Evolutionary conservation across 768 basidiomycete species (phyloP), one percentile per base, ranked within the genome.

Genomic region (Russula virescens): DNA sequence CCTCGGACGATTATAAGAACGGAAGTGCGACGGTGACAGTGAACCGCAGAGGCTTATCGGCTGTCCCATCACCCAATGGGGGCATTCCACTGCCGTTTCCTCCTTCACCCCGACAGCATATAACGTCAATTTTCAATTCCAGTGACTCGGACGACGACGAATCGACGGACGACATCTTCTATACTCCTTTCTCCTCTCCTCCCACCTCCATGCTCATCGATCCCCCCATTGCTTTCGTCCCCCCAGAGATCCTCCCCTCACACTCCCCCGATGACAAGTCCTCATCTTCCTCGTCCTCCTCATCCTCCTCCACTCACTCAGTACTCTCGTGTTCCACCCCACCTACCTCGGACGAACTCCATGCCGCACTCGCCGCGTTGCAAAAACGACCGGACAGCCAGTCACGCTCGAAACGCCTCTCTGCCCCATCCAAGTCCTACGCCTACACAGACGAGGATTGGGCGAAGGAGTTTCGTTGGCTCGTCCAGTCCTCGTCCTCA

Each of bases 401-500:
- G 34, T 43, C 42, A 19, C 53, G 58, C 21, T 42, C 50, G 5
- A 48, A 53, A 47, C 59, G 53, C 45, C 6, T 55, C 60, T 61
- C 64, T 21, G 6, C 51, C 45, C 13, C 31, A 11, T 40, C 55
- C 28, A 65, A 71, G 57, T 61, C 55, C n/a, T 67, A 67, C 49
- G 74, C 75, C 19, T 78, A 78, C 69, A 80, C 79, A 4, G 80
- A 83, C 68, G 78, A 83, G 56, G 82, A 86, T 66, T 89, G 86
- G 88, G 80, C 83, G 14, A 81, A 79, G 64, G 87, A 89, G 54
- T 81, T 87, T 19, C 79, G 84, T 38, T 87, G 83, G 84, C 81
- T 89, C 34, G 80, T 75, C 34, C 70, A 75, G 55, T 70, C 81
- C 43, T 70, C 73, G 28, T 56, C 25, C 56, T 43, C 62, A 50